These are phyloP conservation scores for Beauveria medogensis DNA, from an alignment of 2,329 filamentous ascomycete genomes.

Conservation along the genomic window DNA sequence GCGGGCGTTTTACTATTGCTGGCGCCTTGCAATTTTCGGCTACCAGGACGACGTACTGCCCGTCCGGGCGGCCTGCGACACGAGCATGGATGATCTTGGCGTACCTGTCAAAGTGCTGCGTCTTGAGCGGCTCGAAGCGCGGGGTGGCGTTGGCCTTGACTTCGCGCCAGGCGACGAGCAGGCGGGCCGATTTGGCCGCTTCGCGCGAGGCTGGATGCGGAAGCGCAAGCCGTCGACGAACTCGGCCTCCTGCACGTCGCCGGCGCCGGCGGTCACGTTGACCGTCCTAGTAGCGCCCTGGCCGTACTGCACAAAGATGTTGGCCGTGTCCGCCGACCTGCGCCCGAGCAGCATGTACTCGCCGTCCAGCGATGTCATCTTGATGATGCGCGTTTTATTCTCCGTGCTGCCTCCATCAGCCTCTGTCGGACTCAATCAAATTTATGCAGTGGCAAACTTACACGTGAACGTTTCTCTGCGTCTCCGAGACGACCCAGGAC, in stretches of 20 bases:
- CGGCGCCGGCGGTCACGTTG: constrained; percentile 19
- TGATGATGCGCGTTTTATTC: constrained; percentile 24
- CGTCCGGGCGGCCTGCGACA: not conserved
- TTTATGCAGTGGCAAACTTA: not conserved
- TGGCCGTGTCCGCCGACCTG: constrained; percentile 18
- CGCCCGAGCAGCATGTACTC: constrained; percentile 25
- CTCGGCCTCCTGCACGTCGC: constrained; percentile 19
- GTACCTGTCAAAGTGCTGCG: not conserved
- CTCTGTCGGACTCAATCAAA: no score
- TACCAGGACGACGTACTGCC: not conserved
- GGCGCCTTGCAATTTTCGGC: not conserved
- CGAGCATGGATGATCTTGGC: not conserved
- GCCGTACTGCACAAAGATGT: constrained; percentile 26
- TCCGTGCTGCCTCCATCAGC: constrained; percentile 13
- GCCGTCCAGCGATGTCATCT: constrained; percentile 23
- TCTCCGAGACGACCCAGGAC: constrained; percentile 15
- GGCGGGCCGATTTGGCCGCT: not conserved
- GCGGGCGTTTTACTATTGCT: no score
- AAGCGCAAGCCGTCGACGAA: constrained; percentile 22
- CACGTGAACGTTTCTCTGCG: constrained; percentile 20
- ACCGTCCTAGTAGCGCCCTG: constrained; percentile 22
- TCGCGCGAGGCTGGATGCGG: not conserved
- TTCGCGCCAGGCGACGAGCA: not conserved
- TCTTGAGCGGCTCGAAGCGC: not conserved
- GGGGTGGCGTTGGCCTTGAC: not conserved